Percentiles rank a stretch among this genome's conserved stretches.
Conservation (phyloP, 192 early-diverging fungal genomes). For the Backusella parvicylindrica region DNA sequence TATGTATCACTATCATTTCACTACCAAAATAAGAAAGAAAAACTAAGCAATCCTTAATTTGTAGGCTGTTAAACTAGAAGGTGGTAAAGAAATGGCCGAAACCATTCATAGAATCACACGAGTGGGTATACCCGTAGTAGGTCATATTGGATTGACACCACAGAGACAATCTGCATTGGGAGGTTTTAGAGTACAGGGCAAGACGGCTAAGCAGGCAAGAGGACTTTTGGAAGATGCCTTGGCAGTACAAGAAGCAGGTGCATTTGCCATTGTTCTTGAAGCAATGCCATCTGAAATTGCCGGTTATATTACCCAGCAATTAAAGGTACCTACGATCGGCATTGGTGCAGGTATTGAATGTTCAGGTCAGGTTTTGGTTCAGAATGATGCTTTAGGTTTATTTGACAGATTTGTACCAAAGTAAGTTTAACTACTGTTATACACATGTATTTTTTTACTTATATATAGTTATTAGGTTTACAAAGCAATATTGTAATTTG, state of each 20-base stretch:
- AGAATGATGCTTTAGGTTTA: slow-evolving; percentile 86
- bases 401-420: slow-evolving; percentile 91
- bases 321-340: slow-evolving; percentile 92
- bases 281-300: slow-evolving; percentile 91
- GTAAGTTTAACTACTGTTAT: slow-evolving; percentile 34
- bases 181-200: slow-evolving; percentile 91
- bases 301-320: slow-evolving; percentile 69
- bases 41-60: neutral
- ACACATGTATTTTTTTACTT: neutral
- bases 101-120: slow-evolving; percentile 74
- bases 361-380: slow-evolving; percentile 94
- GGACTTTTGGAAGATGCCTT: slow-evolving; percentile 81
- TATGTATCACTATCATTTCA: neutral
- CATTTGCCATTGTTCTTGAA: slow-evolving; percentile 89
- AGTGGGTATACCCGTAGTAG: slow-evolving; percentile 92
- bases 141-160: slow-evolving; percentile 94
- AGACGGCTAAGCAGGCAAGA: slow-evolving; percentile 73
- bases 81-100: slow-evolving; percentile 79
- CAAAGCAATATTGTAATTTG: slow-evolving; percentile 81
- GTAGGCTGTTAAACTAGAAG: slow-evolving; percentile 91
- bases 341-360: slow-evolving; percentile 89
- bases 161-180: slow-evolving; percentile 85
- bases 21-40: neutral
- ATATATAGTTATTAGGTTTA: slow-evolving; percentile 60
- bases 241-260: slow-evolving; percentile 88